These are phyloP conservation scores for Arachis hypogaea DNA, from an alignment of 306 rosid genomes.

Conservation along the genomic window DNA sequence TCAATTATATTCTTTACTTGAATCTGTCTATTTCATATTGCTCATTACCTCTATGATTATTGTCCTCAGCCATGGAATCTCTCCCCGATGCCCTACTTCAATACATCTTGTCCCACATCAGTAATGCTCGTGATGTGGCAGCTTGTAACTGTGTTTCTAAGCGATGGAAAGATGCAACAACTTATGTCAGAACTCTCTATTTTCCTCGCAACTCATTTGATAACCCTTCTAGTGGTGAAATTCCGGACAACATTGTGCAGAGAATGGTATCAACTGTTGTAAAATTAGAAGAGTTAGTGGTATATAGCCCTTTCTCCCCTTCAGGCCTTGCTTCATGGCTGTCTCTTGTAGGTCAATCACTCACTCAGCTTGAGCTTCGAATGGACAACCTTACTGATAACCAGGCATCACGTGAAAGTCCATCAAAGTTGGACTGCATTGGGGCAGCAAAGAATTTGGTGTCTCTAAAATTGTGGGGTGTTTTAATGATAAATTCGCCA, in stretches of 20 bases:
- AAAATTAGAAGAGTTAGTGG: slow-evolving; percentile 73
- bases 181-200: slow-evolving; percentile 65
- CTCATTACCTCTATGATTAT: slow-evolving; percentile 29
- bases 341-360: slow-evolving; percentile 55
- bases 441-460: slow-evolving; percentile 65
- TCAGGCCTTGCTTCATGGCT: slow-evolving; percentile 90
- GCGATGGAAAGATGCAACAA: slow-evolving; percentile 74
- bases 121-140: slow-evolving; percentile 77
- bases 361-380: slow-evolving; percentile 77
- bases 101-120: slow-evolving; percentile 67
- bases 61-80: slow-evolving; percentile 63
- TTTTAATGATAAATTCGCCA: slow-evolving; percentile 69
- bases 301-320: slow-evolving; percentile 76
- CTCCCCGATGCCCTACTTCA: slow-evolving; percentile 89
- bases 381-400: slow-evolving; percentile 73
- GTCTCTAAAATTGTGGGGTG: slow-evolving; percentile 91
- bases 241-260: slow-evolving; percentile 63
- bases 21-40: slow-evolving; percentile 6
- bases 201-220: slow-evolving; percentile 88
- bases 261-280: slow-evolving; percentile 69
- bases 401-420: slow-evolving; percentile 51
- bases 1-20: slow-evolving; percentile 8
- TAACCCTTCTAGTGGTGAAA: slow-evolving; percentile 41
- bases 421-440: slow-evolving; percentile 77
- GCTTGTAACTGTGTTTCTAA: slow-evolving; percentile 85